Percentiles rank a stretch among this genome's conserved stretches.
Conservation (phyloP, 2,329 filamentous ascomycete genomes). For the Ophiostoma piceae region DNA sequence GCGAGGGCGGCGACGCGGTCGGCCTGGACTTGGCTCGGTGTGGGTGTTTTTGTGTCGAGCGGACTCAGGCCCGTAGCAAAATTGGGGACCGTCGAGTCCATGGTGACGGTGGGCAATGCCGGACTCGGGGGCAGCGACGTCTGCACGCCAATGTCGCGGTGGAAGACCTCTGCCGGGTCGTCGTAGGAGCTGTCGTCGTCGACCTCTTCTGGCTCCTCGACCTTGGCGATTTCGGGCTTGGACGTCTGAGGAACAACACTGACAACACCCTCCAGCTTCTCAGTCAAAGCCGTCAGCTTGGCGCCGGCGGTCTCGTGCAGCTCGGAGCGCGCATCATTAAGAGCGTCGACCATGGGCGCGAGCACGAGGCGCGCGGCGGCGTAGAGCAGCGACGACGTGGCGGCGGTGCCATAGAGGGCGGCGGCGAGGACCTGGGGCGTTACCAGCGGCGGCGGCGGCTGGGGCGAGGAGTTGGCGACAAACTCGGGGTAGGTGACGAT, state of each 20-base stretch:
- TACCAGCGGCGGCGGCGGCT: conserved; percentile 54
- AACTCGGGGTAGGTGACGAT: conserved; percentile 69
- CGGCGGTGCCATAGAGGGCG: conserved; percentile 54
- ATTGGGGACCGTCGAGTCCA: conserved; percentile 20
- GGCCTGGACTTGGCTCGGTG: conserved; percentile 18
- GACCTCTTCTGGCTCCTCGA: too few species aligned
- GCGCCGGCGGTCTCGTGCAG: conserved; percentile 45
- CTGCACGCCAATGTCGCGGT: conserved; percentile 74
- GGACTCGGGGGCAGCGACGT: conserved; percentile 54
- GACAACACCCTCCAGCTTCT: conserved; percentile 52
- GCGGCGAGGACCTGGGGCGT: conserved; percentile 55
- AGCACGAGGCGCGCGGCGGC: conserved; percentile 65
- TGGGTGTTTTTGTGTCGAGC: neutral
- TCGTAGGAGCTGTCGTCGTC: conserved; percentile 39
- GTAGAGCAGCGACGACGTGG: conserved; percentile 60
- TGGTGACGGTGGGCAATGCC: conserved; percentile 24
- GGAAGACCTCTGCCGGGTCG: conserved; percentile 73
- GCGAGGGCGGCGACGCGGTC: conserved; percentile 19
- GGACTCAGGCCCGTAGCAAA: neutral
- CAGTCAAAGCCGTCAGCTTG: conserved; percentile 44
- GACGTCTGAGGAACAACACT: conserved; percentile 50
- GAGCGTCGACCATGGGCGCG: conserved; percentile 53
- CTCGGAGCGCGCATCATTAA: conserved; percentile 49
- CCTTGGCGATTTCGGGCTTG: too few species aligned
- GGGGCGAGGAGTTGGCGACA: conserved; percentile 48